phyloP scores from a whole-genome alignment of 1,284 basidiomycete genomes.

The Tilletiopsis washingtonensis region DNA sequence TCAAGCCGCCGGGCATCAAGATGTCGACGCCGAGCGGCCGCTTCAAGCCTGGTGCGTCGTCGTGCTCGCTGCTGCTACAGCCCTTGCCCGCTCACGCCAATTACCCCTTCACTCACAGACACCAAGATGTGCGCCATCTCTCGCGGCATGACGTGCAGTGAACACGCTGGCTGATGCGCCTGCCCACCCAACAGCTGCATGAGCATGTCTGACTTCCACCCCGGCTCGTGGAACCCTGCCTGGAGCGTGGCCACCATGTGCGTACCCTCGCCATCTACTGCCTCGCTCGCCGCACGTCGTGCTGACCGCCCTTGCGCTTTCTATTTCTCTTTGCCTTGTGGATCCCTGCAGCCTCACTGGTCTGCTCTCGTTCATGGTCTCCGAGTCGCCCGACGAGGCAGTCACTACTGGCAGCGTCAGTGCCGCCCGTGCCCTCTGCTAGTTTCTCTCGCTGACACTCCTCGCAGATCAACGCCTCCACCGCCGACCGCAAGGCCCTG shows the following conservation, averaged over 20 bases:
- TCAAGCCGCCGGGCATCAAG: conserved; percentile 75
- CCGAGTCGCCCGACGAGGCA: conserved; percentile 84
- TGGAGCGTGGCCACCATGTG: conserved; percentile 89
- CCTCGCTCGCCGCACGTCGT: conserved; percentile 43
- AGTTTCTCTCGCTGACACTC: too few relatives aligned
- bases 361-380: conserved; percentile 89
- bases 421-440: too few relatives aligned
- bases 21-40: conserved; percentile 90
- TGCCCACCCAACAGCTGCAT: conserved; percentile 72
- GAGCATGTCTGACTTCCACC: conserved; percentile 60
- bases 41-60: conserved; percentile 82
- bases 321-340: conserved; percentile 8
- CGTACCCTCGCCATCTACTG: not conserved
- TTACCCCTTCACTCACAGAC: too few relatives aligned
- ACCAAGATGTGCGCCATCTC: too few relatives aligned
- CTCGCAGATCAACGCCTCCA: too few relatives aligned
- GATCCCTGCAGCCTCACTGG: conserved; percentile 63
- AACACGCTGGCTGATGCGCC: too few relatives aligned
- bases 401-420: conserved; percentile 89
- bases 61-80: too few relatives aligned
- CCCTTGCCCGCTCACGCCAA: too few relatives aligned
- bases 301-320: conserved; percentile 3
- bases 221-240: conserved; percentile 78
- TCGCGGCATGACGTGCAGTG: too few relatives aligned
- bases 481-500: conserved; percentile 67